Evolutionary conservation across 2,329 filamentous ascomycete genomes (phyloP), one percentile per base, ranked within the genome.

Genomic region (Microcyclospora pomicola): DNA sequence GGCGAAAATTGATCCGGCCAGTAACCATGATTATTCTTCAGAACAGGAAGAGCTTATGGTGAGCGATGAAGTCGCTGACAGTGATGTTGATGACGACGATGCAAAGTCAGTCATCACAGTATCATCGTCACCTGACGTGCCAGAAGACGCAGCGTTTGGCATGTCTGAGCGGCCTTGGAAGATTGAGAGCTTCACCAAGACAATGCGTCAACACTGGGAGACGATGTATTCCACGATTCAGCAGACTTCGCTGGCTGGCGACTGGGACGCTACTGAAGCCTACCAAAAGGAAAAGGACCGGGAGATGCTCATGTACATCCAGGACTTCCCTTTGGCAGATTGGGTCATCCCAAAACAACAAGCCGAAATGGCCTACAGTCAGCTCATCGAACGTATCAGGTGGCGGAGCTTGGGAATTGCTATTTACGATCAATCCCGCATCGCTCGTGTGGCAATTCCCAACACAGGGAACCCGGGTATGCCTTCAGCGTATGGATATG

Each of bases 191-290:
- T 52, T 53, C 31, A 28, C 29, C 27, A 12, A 35, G 6, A 35
- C 37, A 7, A 34, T 38, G 38, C 49, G 51, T 31, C 27, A 34
- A 15, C 14, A 38, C n/a, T 47, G 42, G 42, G 52, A 55, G 40
- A 33, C 36, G 5, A 52, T 52, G 48, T 56, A 50, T 40, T 41
- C 40, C 27, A 41, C 45, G 9, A 38, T 49, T n/a, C 39, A 37
- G 5, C 38, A 40, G 16, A 33, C 33, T 27, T 42, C 48, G 2
- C 35, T 53, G 15, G 29, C 41, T 27, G 44, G 44, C n/a, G 43
- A 35, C 35, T 55, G 49, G 51, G 43, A 45, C 10, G 28, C 40
- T 15, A 55, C 53, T 5, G 53, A 56, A 35, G 42, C 45, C 14
- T 53, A 54, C 36, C 50, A 54, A 39, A 38, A 36, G 10, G 36